Conservation (phyloP, 129 eudicot genomes). For the Escallonia herrerae region DNA sequence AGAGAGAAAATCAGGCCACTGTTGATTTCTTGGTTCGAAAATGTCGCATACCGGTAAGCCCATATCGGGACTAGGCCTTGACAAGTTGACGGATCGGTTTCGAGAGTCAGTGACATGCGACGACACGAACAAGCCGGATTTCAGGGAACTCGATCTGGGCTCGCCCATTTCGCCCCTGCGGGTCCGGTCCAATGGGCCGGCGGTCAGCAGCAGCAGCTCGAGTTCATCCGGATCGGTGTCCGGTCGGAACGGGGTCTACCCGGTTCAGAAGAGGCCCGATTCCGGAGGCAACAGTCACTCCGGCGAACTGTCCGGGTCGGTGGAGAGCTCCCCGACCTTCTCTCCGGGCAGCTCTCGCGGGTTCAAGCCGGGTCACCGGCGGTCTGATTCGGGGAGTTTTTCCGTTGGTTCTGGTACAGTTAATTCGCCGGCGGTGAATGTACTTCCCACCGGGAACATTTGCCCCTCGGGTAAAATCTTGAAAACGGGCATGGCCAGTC, state of each 20-base stretch:
- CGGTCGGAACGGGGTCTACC: conserved; percentile 33
- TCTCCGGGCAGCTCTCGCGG: conserved; percentile 13
- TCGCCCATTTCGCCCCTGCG: conserved; percentile 82
- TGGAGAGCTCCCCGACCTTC: conserved; percentile 54
- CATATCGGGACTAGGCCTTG: conserved; percentile 32
- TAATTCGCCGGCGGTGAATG: conserved; percentile 56
- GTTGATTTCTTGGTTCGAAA: conserved; percentile 2
- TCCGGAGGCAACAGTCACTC: conserved; percentile 43
- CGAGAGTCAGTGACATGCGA: conserved; percentile 24
- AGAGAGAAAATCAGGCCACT: conserved; percentile 2
- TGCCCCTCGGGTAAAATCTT: conserved; percentile 70
- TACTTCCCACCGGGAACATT: conserved; percentile 74
- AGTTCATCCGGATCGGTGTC: conserved; percentile 91
- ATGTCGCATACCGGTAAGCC: conserved; percentile 54
- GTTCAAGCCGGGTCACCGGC: conserved; percentile 38
- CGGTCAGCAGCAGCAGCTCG: conserved; percentile 58
- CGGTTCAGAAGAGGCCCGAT: conserved; percentile 21
- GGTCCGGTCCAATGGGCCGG: conserved; percentile 19
- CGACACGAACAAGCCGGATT: conserved; percentile 66
- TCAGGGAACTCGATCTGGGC: conserved; percentile 74
- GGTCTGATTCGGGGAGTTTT: conserved; percentile 39
- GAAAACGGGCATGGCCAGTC: conserved; percentile 59
- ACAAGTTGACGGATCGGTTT: conserved; percentile 60
- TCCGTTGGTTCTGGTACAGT: conserved; percentile 31
- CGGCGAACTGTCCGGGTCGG: conserved; percentile 64